phyloP scores from a whole-genome alignment of 139 green algal genomes.

The Marvania coccoides region DNA sequence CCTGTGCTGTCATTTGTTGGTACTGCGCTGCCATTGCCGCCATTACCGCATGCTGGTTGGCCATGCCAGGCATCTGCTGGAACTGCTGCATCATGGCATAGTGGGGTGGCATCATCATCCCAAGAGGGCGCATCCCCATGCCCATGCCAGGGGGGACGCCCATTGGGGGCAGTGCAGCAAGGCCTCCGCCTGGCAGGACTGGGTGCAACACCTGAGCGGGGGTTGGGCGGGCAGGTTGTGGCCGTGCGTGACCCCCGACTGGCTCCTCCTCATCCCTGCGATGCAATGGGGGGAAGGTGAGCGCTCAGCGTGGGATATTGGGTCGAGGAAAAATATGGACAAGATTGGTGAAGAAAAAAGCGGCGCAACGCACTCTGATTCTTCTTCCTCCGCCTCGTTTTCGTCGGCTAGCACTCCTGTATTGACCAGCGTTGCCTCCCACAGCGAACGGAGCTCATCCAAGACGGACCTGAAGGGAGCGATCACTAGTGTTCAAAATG shows the following conservation, averaged over 20 bases:
- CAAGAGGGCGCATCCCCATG: neutral
- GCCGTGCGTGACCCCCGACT: too few species aligned
- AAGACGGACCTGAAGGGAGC: constrained; percentile 40
- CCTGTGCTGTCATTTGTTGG: neutral
- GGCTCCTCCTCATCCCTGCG: too few species aligned
- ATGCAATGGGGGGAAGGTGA: neutral
- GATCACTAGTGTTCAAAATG: neutral
- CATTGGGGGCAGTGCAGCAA: too few species aligned
- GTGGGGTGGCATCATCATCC: neutral
- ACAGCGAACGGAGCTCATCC: constrained; percentile 41
- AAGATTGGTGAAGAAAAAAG: too few species aligned
- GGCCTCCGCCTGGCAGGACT: neutral
- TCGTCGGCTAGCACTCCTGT: constrained; percentile 33
- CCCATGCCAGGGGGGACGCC: neutral
- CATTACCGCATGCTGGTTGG: too few species aligned
- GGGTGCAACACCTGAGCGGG: neutral
- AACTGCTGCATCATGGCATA: neutral
- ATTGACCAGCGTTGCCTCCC: constrained; percentile 45
- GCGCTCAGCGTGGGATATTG: neutral
- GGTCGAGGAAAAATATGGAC: too few species aligned
- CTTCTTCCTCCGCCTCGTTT: neutral
- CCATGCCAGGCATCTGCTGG: too few species aligned
- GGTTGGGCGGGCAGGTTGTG: too few species aligned
- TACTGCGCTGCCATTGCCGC: too few species aligned
- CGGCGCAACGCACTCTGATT: constrained; percentile 12